Conservation (phyloP, 192 early-diverging fungal species). For the Allomyces arbusculus region DNA sequence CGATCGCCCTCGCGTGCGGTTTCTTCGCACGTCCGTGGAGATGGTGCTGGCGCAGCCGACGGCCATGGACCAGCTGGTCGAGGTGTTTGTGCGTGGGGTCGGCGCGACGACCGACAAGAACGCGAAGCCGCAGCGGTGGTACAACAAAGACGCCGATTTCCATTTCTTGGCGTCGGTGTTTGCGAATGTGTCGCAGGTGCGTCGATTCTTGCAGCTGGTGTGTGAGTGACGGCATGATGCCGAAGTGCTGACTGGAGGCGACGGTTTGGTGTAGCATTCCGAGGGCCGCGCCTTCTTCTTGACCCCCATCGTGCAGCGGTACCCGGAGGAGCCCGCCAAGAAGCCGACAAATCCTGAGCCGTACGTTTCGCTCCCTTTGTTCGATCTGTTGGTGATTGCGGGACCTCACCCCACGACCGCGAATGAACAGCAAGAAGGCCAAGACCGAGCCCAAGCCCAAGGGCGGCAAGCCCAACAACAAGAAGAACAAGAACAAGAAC, state of each 20-base stretch:
- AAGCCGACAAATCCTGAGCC: no score
- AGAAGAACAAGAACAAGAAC: background rate
- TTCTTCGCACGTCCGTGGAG: constrained; percentile 12
- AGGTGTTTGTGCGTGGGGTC: constrained; percentile 70
- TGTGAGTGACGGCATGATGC: background rate
- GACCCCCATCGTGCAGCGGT: background rate
- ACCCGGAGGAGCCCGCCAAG: background rate
- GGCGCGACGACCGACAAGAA: constrained; percentile 7
- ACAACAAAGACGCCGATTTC: constrained; percentile 61
- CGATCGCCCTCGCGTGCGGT: constrained; percentile 5
- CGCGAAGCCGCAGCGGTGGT: constrained; percentile 7
- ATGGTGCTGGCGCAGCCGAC: constrained; percentile 8
- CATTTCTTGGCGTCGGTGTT: constrained; percentile 82
- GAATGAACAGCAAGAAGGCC: no score
- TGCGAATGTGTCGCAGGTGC: constrained; percentile 54
- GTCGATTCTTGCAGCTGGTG: background rate
- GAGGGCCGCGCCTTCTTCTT: constrained; percentile 53
- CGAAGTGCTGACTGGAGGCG: background rate
- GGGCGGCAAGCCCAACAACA: background rate
- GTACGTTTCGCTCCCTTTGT: no score
- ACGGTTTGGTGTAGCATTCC: constrained; percentile 16
- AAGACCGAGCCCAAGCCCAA: no score
- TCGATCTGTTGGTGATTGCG: no score
- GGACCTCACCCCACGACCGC: no score
- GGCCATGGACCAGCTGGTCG: constrained; percentile 66